These are phyloP conservation scores for Nothophaeocryptopus gaeumannii DNA, from an alignment of 2,329 filamentous ascomycete species.

Conservation along the genomic window DNA sequence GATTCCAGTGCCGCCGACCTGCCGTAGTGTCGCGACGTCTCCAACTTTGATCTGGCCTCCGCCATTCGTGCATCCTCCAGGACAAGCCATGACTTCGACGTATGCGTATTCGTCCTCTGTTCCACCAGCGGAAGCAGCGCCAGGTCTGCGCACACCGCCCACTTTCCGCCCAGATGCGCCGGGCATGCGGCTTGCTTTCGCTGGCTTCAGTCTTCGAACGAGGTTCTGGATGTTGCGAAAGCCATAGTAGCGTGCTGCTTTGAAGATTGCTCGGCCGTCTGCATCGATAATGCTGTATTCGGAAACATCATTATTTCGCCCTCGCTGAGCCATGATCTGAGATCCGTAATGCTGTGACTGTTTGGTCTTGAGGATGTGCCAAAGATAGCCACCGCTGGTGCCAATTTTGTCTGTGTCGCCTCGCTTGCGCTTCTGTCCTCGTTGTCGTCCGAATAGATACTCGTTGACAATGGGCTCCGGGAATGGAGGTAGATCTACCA, in stretches of 20 bases:
- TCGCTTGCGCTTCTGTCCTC: constrained; percentile 36
- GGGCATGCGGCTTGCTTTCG: constrained; percentile 72
- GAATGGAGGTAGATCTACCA: constrained; percentile 58
- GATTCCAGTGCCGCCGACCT: constrained; percentile 33
- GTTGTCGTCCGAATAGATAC: constrained; percentile 70
- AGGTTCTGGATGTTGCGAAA: constrained; percentile 99
- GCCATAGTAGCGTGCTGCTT: constrained; percentile 88
- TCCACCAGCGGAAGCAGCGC: constrained; percentile 34
- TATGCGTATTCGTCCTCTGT: constrained; percentile 70
- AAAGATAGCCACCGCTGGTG: constrained; percentile 82
- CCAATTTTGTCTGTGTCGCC: constrained; percentile 56
- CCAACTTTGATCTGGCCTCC: constrained; percentile 92
- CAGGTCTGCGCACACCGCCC: constrained; percentile 40
- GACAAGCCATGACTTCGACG: constrained; percentile 98
- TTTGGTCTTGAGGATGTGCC: constrained; percentile 76
- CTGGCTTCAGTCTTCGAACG: constrained; percentile 84
- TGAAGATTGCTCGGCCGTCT: constrained; percentile 57
- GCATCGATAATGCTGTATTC: constrained; percentile 69
- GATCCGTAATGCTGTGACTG: constrained; percentile 70
- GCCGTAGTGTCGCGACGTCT: constrained; percentile 58
- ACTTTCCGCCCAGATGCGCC: constrained; percentile 63
- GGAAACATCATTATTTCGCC: constrained; percentile 85
- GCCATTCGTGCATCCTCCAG: constrained; percentile 97
- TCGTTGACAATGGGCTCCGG: constrained; percentile 67
- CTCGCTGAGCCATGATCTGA: constrained; percentile 66